A percentile compares a stretch with the other conserved stretches of the same genome.
Evolutionary conservation across 73 alveolate genomes (phyloP).

Genomic region (Symbiodinium pilosum): DNA sequence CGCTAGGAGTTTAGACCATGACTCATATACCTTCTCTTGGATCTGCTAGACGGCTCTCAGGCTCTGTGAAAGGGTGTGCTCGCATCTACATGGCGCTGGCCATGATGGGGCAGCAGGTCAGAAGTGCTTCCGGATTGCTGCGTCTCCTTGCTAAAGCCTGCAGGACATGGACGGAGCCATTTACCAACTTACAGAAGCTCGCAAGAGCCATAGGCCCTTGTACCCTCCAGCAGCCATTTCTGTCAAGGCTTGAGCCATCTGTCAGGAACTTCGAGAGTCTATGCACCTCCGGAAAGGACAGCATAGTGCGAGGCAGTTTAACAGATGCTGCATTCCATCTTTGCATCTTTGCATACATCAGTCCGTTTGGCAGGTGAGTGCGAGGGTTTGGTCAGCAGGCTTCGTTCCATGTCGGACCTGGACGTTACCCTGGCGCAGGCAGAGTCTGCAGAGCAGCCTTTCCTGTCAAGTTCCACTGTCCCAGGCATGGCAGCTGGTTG

Average conservation of each 20-base stretch:
- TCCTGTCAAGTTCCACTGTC: neutral
- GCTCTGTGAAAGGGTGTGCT: conserved; percentile 89
- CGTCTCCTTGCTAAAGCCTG: neutral
- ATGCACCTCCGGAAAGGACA: conserved; percentile 66
- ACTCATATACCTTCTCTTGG: no score
- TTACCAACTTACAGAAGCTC: conserved; percentile 82
- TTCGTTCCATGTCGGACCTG: conserved; percentile 45
- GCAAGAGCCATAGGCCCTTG: conserved; percentile 61
- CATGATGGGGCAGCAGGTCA: conserved; percentile 76
- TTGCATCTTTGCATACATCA: neutral
- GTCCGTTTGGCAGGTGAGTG: conserved; percentile 43
- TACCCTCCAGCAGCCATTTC: neutral
- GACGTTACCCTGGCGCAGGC: conserved; percentile 89
- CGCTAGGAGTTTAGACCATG: no score
- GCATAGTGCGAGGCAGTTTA: conserved; percentile 54
- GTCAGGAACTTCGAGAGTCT: conserved; percentile 72
- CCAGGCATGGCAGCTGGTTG: conserved; percentile 94
- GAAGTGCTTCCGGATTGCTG: neutral
- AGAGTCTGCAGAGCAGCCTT: neutral
- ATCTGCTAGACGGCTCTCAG: neutral
- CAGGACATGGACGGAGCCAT: conserved; percentile 86
- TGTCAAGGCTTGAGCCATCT: no score
- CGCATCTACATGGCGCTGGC: conserved; percentile 90
- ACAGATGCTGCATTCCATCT: no score
- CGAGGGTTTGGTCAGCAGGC: conserved; percentile 71